A percentile compares a stretch with the other conserved stretches of the same genome.
These are phyloP conservation scores for Paramecium pentaurelia DNA, from an alignment of 73 alveolate species.

Conservation along the genomic window DNA sequence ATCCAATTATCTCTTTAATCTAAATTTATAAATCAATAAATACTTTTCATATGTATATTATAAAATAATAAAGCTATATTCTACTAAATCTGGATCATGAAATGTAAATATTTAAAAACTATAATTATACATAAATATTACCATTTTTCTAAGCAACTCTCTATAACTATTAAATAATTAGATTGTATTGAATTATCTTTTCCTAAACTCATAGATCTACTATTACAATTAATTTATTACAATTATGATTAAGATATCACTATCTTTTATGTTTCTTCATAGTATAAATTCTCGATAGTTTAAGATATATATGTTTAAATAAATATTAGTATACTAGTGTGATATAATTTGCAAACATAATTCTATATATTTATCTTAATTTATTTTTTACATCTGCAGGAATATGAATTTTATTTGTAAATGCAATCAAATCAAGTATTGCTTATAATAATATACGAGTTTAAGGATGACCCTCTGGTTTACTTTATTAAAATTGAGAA, in stretches of 20 bases:
- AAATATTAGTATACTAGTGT: background rate
- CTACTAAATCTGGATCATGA: background rate
- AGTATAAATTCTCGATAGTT: background rate
- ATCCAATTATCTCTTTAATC: background rate
- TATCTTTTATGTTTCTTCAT: background rate
- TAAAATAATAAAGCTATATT: background rate
- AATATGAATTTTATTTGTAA: background rate
- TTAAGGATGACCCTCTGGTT: background rate
- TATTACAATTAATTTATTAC: background rate
- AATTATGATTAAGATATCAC: background rate
- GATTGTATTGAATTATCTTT: background rate
- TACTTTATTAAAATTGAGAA: background rate
- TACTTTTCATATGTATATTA: background rate
- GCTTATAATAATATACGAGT: background rate
- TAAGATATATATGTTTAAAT: background rate
- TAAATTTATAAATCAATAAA: background rate
- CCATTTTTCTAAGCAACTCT: slow-evolving; percentile 17
- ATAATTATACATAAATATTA: background rate
- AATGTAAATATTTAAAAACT: background rate
- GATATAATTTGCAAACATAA: background rate
- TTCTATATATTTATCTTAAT: background rate
- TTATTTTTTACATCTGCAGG: background rate
- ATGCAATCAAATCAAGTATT: background rate
- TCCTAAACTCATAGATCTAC: background rate
- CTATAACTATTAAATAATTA: background rate